phyloP scores from a whole-genome alignment of 306 rosid genomes.

The Lagenaria siceraria region DNA sequence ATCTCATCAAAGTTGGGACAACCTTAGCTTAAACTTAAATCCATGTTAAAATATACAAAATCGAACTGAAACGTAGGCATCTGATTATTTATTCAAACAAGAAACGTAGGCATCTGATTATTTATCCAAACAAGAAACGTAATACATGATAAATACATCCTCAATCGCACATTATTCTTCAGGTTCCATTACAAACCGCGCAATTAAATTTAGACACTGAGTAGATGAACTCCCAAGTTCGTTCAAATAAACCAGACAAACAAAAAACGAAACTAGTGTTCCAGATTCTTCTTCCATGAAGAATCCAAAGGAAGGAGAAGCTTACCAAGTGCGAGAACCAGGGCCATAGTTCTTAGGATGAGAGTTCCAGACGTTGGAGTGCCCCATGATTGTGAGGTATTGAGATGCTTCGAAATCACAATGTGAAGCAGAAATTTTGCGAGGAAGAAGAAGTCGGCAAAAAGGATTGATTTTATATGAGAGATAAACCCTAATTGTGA shows the following conservation, averaged over 20 bases:
- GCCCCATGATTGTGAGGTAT: conserved; percentile 41
- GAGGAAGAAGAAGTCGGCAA: conserved; percentile 8
- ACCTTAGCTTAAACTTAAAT: background rate
- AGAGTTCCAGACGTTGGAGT: conserved; percentile 87
- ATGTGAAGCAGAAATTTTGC: background rate
- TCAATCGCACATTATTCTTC: background rate
- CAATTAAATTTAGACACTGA: background rate
- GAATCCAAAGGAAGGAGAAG: background rate
- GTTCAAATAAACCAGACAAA: background rate
- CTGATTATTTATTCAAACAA: background rate
- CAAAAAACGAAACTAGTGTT: background rate
- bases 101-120: no score
- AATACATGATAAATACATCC: background rate
- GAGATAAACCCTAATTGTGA: background rate
- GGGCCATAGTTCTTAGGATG: conserved; percentile 93
- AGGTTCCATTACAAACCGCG: background rate
- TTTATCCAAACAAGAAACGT: background rate
- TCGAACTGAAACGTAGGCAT: no score
- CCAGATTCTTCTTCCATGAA: background rate
- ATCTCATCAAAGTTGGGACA: background rate
- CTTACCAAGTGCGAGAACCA: conserved; percentile 84
- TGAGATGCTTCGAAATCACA: background rate
- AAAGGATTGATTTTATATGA: background rate
- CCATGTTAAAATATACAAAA: background rate
- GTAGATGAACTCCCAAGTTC: background rate